A percentile compares a stretch with the other conserved stretches of the same genome.
These are phyloP conservation scores for Colletotrichum coccodes DNA, from an alignment of 2,329 filamentous ascomycete species.

Conservation along the genomic window DNA sequence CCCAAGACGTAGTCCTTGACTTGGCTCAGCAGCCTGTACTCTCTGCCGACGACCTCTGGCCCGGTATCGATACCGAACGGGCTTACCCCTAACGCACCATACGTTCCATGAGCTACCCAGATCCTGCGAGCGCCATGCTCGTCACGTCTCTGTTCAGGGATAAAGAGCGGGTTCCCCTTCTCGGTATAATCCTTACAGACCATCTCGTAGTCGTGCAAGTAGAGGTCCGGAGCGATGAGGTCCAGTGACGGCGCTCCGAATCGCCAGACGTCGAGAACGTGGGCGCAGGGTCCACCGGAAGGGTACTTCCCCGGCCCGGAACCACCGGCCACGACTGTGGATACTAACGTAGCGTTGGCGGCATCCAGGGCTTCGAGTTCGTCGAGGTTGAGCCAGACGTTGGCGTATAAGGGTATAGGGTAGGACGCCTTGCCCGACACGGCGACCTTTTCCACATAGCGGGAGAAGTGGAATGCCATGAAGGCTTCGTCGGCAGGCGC, in stretches of 20 bases:
- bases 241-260: constrained; percentile 51
- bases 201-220: constrained; percentile 57
- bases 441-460: neutral
- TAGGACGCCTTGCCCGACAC: constrained; percentile 43
- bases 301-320: constrained; percentile 46
- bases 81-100: constrained; percentile 47
- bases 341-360: too few species aligned
- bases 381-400: constrained; percentile 45
- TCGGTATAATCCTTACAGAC: constrained; percentile 53
- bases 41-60: neutral
- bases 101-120: constrained; percentile 52
- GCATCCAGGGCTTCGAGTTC: constrained; percentile 35
- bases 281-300: constrained; percentile 43
- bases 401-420: constrained; percentile 43
- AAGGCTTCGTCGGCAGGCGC: neutral
- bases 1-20: neutral
- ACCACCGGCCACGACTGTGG: constrained; percentile 48
- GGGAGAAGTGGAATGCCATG: neutral
- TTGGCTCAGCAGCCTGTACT: neutral
- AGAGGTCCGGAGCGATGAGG: constrained; percentile 58
- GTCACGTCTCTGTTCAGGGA: constrained; percentile 61
- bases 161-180: constrained; percentile 56
- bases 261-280: constrained; percentile 49
- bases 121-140: constrained; percentile 53
- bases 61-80: constrained; percentile 49